Evolutionary conservation across 495 filamentous ascomycete species (phyloP).

Genomic region (Xylaria curta): DNA sequence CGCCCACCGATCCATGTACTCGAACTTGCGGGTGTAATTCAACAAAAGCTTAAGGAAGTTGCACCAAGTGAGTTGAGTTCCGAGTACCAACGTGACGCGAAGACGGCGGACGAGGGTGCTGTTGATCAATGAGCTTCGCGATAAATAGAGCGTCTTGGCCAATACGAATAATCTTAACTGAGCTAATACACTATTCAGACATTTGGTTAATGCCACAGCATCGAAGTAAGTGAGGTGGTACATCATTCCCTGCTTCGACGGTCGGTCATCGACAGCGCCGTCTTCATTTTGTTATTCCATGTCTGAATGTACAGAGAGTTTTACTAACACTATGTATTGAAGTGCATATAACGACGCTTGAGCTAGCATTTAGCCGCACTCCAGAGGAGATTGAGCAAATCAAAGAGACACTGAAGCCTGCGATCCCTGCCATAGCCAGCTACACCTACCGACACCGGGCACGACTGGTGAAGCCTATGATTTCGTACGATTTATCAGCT

Average conservation of each 20-base stretch:
- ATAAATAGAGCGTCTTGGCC: background rate
- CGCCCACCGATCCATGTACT: constrained; percentile 75
- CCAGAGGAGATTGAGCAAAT: constrained; percentile 65
- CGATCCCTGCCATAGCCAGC: constrained; percentile 60
- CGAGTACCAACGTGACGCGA: background rate
- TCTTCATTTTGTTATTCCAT: background rate
- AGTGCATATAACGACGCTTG: constrained; percentile 86
- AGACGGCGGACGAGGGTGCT: background rate
- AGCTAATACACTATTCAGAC: constrained; percentile 51
- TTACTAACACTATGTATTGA: constrained; percentile 11
- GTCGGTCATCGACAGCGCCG: background rate
- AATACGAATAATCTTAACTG: background rate
- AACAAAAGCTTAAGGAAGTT: constrained; percentile 64
- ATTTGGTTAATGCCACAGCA: constrained; percentile 84
- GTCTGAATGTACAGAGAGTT: background rate
- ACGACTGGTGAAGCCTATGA: constrained; percentile 77
- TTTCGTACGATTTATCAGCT: constrained; percentile 85
- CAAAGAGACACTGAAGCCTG: constrained; percentile 57
- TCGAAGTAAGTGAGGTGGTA: constrained; percentile 36
- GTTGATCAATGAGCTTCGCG: background rate
- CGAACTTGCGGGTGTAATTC: constrained; percentile 69
- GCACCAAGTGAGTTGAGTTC: constrained; percentile 64
- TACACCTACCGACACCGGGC: constrained; percentile 68
- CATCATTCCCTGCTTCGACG: background rate
- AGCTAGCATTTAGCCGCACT: constrained; percentile 76